These are phyloP conservation scores for Mycena polygramma DNA, from an alignment of 768 basidiomycete genomes.

Conservation along the genomic window DNA sequence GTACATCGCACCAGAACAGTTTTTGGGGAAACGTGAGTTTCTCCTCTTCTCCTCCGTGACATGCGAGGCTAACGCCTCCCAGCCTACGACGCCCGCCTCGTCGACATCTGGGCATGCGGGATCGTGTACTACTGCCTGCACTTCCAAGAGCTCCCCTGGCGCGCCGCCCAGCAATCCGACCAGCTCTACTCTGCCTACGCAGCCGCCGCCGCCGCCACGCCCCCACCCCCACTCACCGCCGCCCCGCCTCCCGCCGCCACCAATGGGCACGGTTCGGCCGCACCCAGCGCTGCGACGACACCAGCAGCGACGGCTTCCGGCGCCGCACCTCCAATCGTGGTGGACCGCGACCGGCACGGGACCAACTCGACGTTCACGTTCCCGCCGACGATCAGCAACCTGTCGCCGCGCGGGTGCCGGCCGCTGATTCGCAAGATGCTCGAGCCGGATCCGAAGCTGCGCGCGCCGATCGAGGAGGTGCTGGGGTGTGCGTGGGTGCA, in stretches of 20 bases:
- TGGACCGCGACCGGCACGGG: constrained; percentile 30
- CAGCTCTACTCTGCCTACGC: constrained; percentile 85
- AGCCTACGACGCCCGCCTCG: constrained; percentile 98
- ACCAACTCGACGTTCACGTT: constrained; percentile 44
- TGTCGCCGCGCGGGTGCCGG: constrained; percentile 88
- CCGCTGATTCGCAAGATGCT: constrained; percentile 92
- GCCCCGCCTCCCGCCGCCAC: constrained; percentile 10
- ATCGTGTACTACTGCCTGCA: constrained; percentile 99
- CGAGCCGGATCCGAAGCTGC: constrained; percentile 88
- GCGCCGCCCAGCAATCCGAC: constrained; percentile 89
- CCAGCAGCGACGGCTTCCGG: no score
- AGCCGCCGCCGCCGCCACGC: constrained; percentile 54
- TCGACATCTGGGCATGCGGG: constrained; percentile 98
- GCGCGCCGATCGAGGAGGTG: constrained; percentile 85
- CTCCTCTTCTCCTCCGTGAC: no score
- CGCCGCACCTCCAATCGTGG: constrained; percentile 26
- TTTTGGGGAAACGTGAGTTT: constrained; percentile 96
- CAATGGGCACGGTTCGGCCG: constrained; percentile 53
- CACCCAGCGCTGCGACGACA: constrained; percentile 49
- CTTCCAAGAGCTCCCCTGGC: constrained; percentile 98
- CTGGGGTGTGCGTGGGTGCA: constrained; percentile 84
- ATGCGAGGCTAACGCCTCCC: no score
- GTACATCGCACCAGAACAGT: constrained; percentile 99
- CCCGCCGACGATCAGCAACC: constrained; percentile 84
- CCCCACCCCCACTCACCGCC: constrained; percentile 57